These are phyloP conservation scores for Pilobolus umbonatus DNA, from an alignment of 192 early-diverging fungal species.

Conservation along the genomic window DNA sequence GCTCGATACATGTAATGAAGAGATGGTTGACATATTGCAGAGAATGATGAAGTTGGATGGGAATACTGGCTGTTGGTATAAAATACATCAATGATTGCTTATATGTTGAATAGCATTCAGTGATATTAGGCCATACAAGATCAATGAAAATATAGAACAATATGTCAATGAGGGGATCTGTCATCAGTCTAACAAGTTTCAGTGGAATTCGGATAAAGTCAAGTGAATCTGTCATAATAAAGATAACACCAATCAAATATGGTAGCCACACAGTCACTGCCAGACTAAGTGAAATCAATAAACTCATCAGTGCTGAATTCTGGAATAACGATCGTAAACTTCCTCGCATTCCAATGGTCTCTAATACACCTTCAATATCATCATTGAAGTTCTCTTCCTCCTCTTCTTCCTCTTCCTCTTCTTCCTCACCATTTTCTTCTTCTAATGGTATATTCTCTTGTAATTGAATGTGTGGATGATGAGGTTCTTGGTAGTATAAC, in stretches of 20 bases:
- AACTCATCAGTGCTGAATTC: slow-evolving; percentile 72
- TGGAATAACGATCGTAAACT: slow-evolving; percentile 69
- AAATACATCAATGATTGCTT: not conserved
- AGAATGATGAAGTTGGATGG: no score
- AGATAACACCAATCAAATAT: slow-evolving; percentile 50
- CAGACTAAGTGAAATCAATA: slow-evolving; percentile 68
- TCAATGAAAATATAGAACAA: not conserved
- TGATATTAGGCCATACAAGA: not conserved
- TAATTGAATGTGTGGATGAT: no score
- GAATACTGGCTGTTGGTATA: no score
- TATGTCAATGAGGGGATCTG: not conserved
- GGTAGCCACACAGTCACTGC: slow-evolving; percentile 68
- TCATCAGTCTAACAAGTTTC: not conserved
- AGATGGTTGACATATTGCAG: not conserved
- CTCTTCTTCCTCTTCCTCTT: slow-evolving; percentile 19
- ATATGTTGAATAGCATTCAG: not conserved
- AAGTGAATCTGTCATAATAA: slow-evolving; percentile 16
- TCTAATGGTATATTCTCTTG: not conserved
- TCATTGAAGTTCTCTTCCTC: slow-evolving; percentile 51
- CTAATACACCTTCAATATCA: slow-evolving; percentile 65
- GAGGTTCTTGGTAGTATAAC: not conserved
- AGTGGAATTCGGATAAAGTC: not conserved
- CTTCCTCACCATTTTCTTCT: not conserved
- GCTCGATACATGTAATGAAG: not conserved
- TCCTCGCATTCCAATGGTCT: slow-evolving; percentile 84